phyloP scores from a whole-genome alignment of 2,329 filamentous ascomycete species.

The Raffaelea albimanens region DNA sequence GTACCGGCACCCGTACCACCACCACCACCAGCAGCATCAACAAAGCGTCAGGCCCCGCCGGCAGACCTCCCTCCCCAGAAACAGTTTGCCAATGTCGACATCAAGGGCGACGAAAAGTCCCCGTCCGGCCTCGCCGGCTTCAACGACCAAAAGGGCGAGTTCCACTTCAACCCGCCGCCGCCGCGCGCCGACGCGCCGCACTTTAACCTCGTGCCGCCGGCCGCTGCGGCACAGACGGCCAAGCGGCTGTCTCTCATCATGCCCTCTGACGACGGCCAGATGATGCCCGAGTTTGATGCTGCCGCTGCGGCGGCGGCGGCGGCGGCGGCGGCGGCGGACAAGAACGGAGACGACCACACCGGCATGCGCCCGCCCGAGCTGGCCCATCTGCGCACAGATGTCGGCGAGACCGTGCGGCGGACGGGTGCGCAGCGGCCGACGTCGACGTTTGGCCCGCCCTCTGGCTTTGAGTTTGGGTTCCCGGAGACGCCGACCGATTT shows the following conservation, averaged over 20 bases:
- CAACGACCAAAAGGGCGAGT: constrained; percentile 26
- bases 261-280: not conserved
- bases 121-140: too few relatives aligned
- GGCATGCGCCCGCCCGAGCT: constrained; percentile 38
- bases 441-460: constrained; percentile 49
- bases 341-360: constrained; percentile 8
- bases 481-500: constrained; percentile 76
- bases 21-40: too few relatives aligned
- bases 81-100: too few relatives aligned
- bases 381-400: constrained; percentile 45
- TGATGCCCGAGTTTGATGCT: not conserved
- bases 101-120: too few relatives aligned
- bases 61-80: too few relatives aligned
- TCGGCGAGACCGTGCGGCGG: constrained; percentile 16
- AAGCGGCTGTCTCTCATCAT: not conserved
- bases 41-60: too few relatives aligned
- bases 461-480: constrained; percentile 71
- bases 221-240: not conserved
- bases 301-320: not conserved
- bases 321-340: too few relatives aligned
- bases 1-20: constrained; percentile 8
- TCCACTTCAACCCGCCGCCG: constrained; percentile 46
- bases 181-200: constrained; percentile 40
- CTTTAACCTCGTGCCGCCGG: constrained; percentile 46
- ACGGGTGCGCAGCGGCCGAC: constrained; percentile 32